Percentiles rank a stretch among this genome's conserved stretches.
Conservation (phyloP, 108 stramenopile genomes). For the Pseudonitzschia multiseries region DNA sequence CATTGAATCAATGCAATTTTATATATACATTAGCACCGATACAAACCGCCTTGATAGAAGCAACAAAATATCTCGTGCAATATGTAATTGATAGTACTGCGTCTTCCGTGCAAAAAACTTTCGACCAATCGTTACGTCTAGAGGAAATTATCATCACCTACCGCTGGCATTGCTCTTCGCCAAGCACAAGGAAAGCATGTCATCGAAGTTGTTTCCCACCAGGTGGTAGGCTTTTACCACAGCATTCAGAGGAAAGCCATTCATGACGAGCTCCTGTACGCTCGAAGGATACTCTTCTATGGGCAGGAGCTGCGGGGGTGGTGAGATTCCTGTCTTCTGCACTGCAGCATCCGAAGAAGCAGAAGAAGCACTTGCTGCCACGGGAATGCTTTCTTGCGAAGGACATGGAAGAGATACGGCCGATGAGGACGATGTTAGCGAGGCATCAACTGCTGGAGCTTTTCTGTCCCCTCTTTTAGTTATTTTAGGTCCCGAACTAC, state of each 20-base stretch:
- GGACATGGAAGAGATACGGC: conserved; percentile 3
- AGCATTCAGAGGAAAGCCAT: conserved; percentile 73
- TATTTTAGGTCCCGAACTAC: neutral
- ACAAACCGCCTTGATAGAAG: too few relatives aligned
- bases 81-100: too few relatives aligned
- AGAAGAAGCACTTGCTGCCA: conserved; percentile 26
- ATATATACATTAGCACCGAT: too few relatives aligned
- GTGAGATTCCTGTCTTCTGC: neutral
- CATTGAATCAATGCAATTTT: too few relatives aligned
- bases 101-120: too few relatives aligned
- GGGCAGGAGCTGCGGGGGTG: conserved; percentile 14
- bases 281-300: conserved; percentile 72
- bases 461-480: conserved; percentile 12
- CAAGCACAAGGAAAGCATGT: conserved; percentile 67
- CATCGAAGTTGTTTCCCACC: conserved; percentile 83
- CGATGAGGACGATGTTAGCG: conserved; percentile 16
- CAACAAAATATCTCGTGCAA: too few relatives aligned
- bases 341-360: conserved; percentile 22
- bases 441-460: conserved; percentile 21
- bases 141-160: too few relatives aligned
- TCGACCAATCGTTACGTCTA: too few relatives aligned
- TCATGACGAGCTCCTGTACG: conserved; percentile 86
- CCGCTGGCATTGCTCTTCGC: conserved; percentile 1
- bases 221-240: conserved; percentile 79
- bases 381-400: conserved; percentile 3